Evolutionary conservation across 495 filamentous ascomycete species (phyloP).

Genomic region (Penicillium riverlandense): DNA sequence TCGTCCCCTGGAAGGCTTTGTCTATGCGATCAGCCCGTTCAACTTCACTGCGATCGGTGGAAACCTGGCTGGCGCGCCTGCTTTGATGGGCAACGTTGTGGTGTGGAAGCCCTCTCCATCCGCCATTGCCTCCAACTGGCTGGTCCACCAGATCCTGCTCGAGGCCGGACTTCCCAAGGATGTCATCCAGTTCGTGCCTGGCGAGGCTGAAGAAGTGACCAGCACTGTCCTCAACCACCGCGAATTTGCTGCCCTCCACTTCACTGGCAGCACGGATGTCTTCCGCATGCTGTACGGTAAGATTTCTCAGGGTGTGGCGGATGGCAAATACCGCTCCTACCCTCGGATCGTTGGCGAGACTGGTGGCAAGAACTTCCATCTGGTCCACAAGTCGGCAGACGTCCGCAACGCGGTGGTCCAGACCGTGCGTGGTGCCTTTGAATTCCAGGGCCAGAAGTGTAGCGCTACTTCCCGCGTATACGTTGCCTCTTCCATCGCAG

Average conservation of each 20-base stretch:
- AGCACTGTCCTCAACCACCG: slow-evolving; percentile 59
- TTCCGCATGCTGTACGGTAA: slow-evolving; percentile 73
- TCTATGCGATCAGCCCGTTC: slow-evolving; percentile 80
- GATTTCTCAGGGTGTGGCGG: slow-evolving; percentile 64
- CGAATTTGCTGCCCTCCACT: slow-evolving; percentile 73
- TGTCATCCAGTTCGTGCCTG: slow-evolving; percentile 81
- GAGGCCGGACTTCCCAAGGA: slow-evolving; percentile 73
- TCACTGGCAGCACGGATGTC: slow-evolving; percentile 76
- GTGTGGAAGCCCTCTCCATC: slow-evolving; percentile 81
- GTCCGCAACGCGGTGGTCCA: slow-evolving; percentile 68
- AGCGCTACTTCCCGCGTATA: slow-evolving; percentile 74
- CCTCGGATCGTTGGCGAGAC: slow-evolving; percentile 82
- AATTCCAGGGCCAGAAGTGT: slow-evolving; percentile 86
- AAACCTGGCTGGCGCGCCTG: slow-evolving; percentile 68
- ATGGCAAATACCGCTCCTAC: slow-evolving; percentile 67
- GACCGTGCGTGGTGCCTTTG: slow-evolving; percentile 75
- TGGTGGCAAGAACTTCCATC: slow-evolving; percentile 85
- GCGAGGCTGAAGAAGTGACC: slow-evolving; percentile 71
- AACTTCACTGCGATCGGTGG: slow-evolving; percentile 87
- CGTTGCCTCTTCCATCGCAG: slow-evolving; percentile 62
- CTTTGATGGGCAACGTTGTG: slow-evolving; percentile 79
- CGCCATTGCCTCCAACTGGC: slow-evolving; percentile 68
- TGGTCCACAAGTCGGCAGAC: slow-evolving; percentile 68
- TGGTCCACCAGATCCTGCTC: slow-evolving; percentile 75
- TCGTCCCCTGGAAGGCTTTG: slow-evolving; percentile 77